A percentile compares a stretch with the other conserved stretches of the same genome.
Conservation (phyloP, 371 early-diverging fungal species). For the Rhizopus arrhizus region DNA sequence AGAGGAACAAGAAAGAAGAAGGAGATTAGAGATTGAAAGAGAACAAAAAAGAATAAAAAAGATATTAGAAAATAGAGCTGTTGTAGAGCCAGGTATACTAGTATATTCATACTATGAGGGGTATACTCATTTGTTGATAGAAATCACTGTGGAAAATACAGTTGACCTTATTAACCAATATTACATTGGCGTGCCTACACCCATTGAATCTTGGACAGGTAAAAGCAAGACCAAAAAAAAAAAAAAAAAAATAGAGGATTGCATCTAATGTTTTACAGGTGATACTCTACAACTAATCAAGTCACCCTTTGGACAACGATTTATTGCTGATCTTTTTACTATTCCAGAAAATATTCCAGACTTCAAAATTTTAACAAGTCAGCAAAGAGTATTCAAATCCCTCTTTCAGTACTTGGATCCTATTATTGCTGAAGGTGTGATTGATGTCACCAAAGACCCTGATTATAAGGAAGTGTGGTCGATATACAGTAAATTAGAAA, state of each 20-base stretch:
- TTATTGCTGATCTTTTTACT: slow-evolving; percentile 26
- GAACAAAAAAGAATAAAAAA: slow-evolving; percentile 15
- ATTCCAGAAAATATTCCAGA: slow-evolving; percentile 27
- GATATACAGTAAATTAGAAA: slow-evolving; percentile 28
- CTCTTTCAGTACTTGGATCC: slow-evolving; percentile 39
- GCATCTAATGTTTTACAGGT: neutral
- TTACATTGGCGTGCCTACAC: slow-evolving; percentile 27
- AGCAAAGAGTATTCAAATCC: slow-evolving; percentile 34
- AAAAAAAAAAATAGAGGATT: neutral
- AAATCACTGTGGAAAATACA: slow-evolving; percentile 21
- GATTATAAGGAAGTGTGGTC: slow-evolving; percentile 24
- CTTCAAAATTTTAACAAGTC: slow-evolving; percentile 30
- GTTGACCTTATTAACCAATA: slow-evolving; percentile 20
- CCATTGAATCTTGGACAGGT: slow-evolving; percentile 30
- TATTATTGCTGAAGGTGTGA: slow-evolving; percentile 25
- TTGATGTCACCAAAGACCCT: slow-evolving; percentile 22
- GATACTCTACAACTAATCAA: slow-evolving; percentile 21
- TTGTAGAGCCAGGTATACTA: slow-evolving; percentile 26
- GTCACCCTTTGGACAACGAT: slow-evolving; percentile 29
- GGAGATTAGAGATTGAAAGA: slow-evolving; percentile 12
- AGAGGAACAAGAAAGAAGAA: slow-evolving; percentile 10
- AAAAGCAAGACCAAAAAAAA: neutral
- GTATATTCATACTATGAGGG: neutral
- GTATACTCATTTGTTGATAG: slow-evolving; percentile 11
- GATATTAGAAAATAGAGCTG: slow-evolving; percentile 20